These are phyloP conservation scores for Fusarium sp. DNA, from an alignment of 2,329 filamentous ascomycete species.

Conservation along the genomic window DNA sequence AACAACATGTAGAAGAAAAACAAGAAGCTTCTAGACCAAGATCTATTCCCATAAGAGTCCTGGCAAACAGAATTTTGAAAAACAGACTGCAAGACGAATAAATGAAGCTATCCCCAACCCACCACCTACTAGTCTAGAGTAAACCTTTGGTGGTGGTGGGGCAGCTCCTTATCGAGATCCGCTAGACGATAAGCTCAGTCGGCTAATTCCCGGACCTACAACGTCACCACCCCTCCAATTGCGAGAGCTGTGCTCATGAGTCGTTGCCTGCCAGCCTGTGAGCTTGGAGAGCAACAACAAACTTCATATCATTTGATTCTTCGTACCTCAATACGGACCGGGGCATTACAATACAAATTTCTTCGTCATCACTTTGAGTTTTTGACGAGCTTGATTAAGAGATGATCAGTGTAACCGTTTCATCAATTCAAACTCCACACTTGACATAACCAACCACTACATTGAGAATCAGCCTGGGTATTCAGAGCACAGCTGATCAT, in stretches of 20 bases:
- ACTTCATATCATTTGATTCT: neutral
- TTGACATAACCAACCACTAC: conserved; percentile 10
- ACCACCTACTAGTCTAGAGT: neutral
- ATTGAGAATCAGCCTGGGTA: neutral
- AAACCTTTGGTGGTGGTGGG: conserved; percentile 9
- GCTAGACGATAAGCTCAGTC: conserved; percentile 7
- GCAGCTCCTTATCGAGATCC: conserved; percentile 19
- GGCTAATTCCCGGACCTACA: conserved; percentile 28
- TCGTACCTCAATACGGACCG: neutral
- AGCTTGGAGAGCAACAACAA: conserved; percentile 18
- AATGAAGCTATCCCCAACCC: conserved; percentile 14
- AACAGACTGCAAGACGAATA: neutral
- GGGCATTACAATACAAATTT: neutral
- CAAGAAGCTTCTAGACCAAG: neutral
- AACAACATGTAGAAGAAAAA: neutral
- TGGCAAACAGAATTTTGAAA: neutral
- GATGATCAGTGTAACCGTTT: conserved; percentile 1
- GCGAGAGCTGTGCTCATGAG: conserved; percentile 30
- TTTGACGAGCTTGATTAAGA: conserved; percentile 11
- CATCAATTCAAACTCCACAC: conserved; percentile 14
- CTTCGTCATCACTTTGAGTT: neutral
- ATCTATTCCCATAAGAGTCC: too few relatives aligned
- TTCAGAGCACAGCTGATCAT: conserved; percentile 36
- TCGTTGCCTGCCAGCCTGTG: conserved; percentile 36
- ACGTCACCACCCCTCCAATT: conserved; percentile 33